Evolutionary conservation across 2,329 filamentous ascomycete genomes (phyloP), one percentile per base, ranked within the genome.

Genomic region (Fusarium sp.): DNA sequence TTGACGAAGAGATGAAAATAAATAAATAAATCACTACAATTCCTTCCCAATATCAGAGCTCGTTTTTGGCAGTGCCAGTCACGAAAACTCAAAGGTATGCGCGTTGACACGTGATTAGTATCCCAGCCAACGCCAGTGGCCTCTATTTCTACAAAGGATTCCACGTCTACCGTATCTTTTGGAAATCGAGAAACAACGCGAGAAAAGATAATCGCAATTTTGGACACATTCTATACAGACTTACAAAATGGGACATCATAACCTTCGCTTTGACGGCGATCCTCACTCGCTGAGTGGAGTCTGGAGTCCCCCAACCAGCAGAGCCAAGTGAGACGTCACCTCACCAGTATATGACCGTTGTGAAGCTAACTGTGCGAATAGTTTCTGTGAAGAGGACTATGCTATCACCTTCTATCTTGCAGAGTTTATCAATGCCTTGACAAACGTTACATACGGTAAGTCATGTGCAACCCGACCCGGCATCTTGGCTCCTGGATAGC

Each of bases 311-410:
- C 77, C 80, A 16, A 81, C 77, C 24, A 82, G 80, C 67, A 75
- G 72, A 20, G 80, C 80, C 64, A 82, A 82, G 80, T 82, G 70
- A 72, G 75, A 57, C 34, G 42, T 48, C 42, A 40, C 53, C 57
- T 44, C 22, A n/a, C 25, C 44, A 24, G 41, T 49, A 44, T 32
- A 27, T 47, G 22, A 42, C 34, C 2, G 29, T 20, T 41, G 46
- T 25, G 16, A 40, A 61, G 59, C 64, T 74, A 56, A 76, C 67
- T 37, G n/a, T 12, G 37, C 12, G 41, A 13, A 12, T 47, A 81
- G 79, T 57, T 81, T 81, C 52, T 81, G 79, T 48, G 79, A 81
- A 55, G 78, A 90, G 79, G 87, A 89, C 74, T 83, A 83, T 72
- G 77, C 77, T n/a, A 67, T 84, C 22, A 82, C 81, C 4, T 72